Evolutionary conservation across 108 stramenopile species (phyloP), one percentile per base, ranked within the genome.

Genomic region (Cylindrotheca closterium): DNA sequence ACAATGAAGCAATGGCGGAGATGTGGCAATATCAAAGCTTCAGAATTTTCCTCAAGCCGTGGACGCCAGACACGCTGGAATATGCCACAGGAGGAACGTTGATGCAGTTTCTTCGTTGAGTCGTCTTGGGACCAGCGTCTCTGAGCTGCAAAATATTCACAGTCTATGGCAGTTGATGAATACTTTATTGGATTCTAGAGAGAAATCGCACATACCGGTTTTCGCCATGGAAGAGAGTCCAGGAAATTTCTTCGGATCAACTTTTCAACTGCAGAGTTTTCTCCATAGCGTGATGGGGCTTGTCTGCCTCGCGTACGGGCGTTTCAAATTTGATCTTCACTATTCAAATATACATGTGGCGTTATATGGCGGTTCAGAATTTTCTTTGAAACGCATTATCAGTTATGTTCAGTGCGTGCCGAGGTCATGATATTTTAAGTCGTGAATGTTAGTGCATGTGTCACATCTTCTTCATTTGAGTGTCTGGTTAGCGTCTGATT

Each of bases 31-130:
- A 42, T 42, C 37, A 42, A 42, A 42, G 7, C 37, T 7, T 42
- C 37, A 42, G 37, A 42, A 42, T 42, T 42, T 42, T 42, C 37
- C 37, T 42, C 37, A 42, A 42, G 15, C 37, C 37, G 37, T 42
- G 37, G 37, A 42, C 37, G 15, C 37, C 37, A n/a, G 37, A 42
- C 37, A 42, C 37, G 37, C 37, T 42, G 37, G 37, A 42, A 42
- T 10, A 15, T 42, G 37, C 37, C 37, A 42, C 37, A 42, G 37
- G 37, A 42, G 37, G 37, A 42, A 15, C 37, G 37, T 42, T 42
- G 37, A 42, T 42, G 10, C 37, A 42, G 37, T 42, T 42, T 42
- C 15, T 7, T 42, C 15, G 37, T 42, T 42, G 37, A 10, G 37
- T 42, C 37, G 37, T 42, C 7, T 42, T 7, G 37, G 37, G 37